A percentile compares a stretch with the other conserved stretches of the same genome.
Conservation (phyloP, 148 eudicot genomes). For the Chenopodium suecicum region DNA sequence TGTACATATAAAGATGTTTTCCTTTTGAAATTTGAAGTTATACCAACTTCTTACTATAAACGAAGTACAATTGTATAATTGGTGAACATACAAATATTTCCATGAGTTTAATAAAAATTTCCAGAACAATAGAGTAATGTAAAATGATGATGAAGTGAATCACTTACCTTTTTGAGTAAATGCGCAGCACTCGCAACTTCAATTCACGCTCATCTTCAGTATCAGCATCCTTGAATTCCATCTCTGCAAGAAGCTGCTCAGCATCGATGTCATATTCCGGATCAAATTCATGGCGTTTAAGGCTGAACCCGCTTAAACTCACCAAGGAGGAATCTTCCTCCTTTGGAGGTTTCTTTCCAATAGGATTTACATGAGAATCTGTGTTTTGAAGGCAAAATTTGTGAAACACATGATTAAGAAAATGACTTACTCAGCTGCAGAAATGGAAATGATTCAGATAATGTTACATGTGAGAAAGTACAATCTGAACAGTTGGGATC, state of each 20-base stretch:
- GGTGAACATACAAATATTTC: background rate
- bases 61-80: background rate
- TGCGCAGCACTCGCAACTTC: conserved; percentile 43
- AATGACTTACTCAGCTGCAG: background rate
- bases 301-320: conserved; percentile 48
- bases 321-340: conserved; percentile 55
- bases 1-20: background rate
- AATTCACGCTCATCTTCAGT: conserved; percentile 50
- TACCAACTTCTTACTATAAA: background rate
- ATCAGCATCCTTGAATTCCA: conserved; percentile 60
- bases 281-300: conserved; percentile 56
- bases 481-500: background rate
- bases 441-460: background rate
- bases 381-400: conserved; percentile 12
- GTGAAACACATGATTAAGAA: background rate
- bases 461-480: background rate
- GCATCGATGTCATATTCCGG: conserved; percentile 60
- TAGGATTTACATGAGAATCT: conserved; percentile 39
- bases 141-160: background rate
- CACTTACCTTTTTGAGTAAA: conserved; percentile 41
- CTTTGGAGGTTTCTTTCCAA: conserved; percentile 49
- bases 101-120: background rate
- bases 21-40: background rate
- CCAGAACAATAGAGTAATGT: background rate
- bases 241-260: conserved; percentile 54